phyloP scores from a whole-genome alignment of 2,329 filamentous ascomycete species.

The Curvularia eragrostidis region DNA sequence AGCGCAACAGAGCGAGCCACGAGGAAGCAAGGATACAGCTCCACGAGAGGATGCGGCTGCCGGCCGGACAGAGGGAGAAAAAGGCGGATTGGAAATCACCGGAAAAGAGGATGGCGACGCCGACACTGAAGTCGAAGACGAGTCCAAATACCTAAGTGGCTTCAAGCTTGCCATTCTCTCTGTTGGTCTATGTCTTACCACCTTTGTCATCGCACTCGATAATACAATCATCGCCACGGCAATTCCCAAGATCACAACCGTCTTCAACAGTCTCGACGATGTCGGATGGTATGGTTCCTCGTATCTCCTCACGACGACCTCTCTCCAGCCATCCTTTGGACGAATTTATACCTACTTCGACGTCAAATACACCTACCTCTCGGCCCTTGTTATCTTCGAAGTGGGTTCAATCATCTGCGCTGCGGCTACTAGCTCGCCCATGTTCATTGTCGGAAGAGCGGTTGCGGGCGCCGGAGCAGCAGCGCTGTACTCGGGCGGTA shows the following conservation, averaged over 20 bases:
- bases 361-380: constrained; percentile 60
- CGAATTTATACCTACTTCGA: constrained; percentile 67
- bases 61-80: constrained; percentile 1
- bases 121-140: constrained; percentile 38
- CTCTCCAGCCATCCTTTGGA: constrained; percentile 56
- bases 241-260: constrained; percentile 51
- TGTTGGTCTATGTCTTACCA: constrained; percentile 45
- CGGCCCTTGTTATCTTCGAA: constrained; percentile 56
- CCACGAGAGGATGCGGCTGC: not conserved
- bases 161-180: constrained; percentile 45
- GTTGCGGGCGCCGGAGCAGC: constrained; percentile 62
- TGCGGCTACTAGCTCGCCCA: constrained; percentile 55
- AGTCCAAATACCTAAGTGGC: constrained; percentile 46
- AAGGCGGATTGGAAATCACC: not conserved
- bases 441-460: constrained; percentile 63
- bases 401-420: constrained; percentile 64
- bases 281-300: constrained; percentile 53
- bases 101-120: not conserved
- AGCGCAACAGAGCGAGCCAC: not conserved
- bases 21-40: not conserved
- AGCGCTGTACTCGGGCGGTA: constrained; percentile 60
- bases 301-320: constrained; percentile 56
- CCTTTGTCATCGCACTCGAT: constrained; percentile 50
- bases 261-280: constrained; percentile 51
- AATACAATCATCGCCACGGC: constrained; percentile 51